Evolutionary conservation across 495 filamentous ascomycete species (phyloP), one percentile per base, ranked within the genome.

Genomic region (Lophiostoma macrostomum): DNA sequence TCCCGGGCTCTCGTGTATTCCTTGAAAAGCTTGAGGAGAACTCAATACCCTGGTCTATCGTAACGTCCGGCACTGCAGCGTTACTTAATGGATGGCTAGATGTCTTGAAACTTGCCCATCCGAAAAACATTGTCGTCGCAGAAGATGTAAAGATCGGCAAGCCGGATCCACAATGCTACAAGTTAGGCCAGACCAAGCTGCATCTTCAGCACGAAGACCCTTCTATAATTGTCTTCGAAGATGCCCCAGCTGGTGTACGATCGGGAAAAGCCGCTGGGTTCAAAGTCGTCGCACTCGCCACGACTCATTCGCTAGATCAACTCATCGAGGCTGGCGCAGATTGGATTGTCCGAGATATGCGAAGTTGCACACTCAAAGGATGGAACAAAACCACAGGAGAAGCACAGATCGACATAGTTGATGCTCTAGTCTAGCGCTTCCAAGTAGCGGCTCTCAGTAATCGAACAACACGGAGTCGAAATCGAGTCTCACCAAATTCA

Each of bases 201-300:
- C 78, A 73, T 0, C 67, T 93, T 19, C 18, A 41, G 0, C 30
- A 51, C 2, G 48, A 24, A n/a, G 72, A 75, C 0, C 68, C 67
- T 11, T 69, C 76, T 12, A 72, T 93, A 16, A 72, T 96, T 14
- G 91, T 98, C 28, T 69, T 98, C 5, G 93, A 98, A 68, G 93
- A 98, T 70, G 85, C 87, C 40, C 91, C 93, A 0, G 90, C 91
- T n/a, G 93, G 93, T 2, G 91, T 96, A 55, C 73, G 70, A 41
- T 84, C 91, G 16, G 91, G 93, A 19, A 95, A 93, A 70, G 87
- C 82, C 1, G 91, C 93, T 2, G 89, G 88, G 1, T 97, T 88
- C 71, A 82, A 81, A 65, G 93, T 98, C 4, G 70, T 95, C 35
- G 91, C 83, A n/a, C 68, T 98, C 27, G 82, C 85, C 38, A 96